A percentile compares a stretch with the other conserved stretches of the same genome.
These are phyloP conservation scores for Hibiscus tridactylites DNA, from an alignment of 345 rosid species.

Conservation along the genomic window DNA sequence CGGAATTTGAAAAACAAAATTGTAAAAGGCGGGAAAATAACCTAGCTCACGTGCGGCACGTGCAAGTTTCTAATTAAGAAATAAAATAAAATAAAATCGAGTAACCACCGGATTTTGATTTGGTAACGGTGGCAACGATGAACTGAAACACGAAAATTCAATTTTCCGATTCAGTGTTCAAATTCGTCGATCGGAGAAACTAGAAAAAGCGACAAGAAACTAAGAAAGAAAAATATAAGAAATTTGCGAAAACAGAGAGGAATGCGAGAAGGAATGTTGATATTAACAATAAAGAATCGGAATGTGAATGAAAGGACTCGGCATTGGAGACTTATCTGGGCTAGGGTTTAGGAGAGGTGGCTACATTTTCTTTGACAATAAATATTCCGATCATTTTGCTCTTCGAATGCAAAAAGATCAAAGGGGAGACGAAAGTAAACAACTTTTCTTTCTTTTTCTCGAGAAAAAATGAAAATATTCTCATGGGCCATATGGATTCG, in stretches of 20 bases:
- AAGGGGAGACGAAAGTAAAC: neutral
- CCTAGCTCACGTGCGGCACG: neutral
- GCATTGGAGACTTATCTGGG: neutral
- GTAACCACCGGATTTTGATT: neutral
- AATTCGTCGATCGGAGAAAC: neutral
- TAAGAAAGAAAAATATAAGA: neutral
- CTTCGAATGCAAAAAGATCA: neutral
- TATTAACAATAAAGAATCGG: neutral
- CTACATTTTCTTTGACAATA: neutral
- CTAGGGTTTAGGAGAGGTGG: neutral
- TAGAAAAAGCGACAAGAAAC: neutral
- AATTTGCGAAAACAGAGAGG: neutral
- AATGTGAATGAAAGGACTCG: neutral
- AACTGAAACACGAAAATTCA: neutral
- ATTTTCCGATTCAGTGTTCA: neutral
- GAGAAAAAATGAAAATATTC: neutral
- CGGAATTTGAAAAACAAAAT: conserved; percentile 9
- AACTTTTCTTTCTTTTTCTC: neutral
- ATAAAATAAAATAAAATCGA: neutral
- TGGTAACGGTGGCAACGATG: neutral
- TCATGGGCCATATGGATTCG: too few species aligned
- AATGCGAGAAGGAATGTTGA: neutral
- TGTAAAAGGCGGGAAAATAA: conserved; percentile 7
- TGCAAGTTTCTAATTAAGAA: neutral
- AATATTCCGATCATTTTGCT: neutral